Percentiles rank a stretch among this genome's conserved stretches.
Conservation (phyloP, 768 basidiomycete genomes). For the Pisolithus marmoratus region DNA sequence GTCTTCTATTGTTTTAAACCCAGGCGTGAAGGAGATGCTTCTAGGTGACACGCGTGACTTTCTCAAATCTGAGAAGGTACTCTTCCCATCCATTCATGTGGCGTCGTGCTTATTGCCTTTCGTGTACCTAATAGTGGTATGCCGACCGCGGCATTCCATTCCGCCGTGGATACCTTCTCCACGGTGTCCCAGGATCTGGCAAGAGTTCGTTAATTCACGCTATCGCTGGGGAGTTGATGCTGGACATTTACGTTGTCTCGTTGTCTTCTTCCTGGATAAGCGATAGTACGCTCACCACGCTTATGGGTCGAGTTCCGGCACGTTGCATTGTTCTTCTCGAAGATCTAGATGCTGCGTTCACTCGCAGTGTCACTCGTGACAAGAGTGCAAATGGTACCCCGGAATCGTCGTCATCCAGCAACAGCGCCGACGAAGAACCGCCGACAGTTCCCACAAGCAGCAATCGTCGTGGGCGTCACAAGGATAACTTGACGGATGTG, state of each 20-base stretch:
- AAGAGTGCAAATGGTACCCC: conserved; percentile 44
- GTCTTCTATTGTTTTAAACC: conserved; percentile 80
- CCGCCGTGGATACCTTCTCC: conserved; percentile 80
- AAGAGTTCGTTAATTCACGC: conserved; percentile 86
- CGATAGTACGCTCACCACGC: conserved; percentile 76
- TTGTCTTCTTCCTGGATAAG: conserved; percentile 84
- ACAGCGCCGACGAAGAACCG: conserved; percentile 30
- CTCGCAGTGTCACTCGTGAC: conserved; percentile 66
- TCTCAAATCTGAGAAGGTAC: conserved; percentile 74
- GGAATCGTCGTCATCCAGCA: conserved; percentile 28
- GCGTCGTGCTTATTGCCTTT: background rate
- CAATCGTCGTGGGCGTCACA: conserved; percentile 40
- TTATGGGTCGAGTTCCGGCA: conserved; percentile 84
- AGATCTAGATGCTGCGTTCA: conserved; percentile 87
- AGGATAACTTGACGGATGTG: conserved; percentile 64
- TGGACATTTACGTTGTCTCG: conserved; percentile 90
- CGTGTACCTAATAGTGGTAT: conserved; percentile 57
- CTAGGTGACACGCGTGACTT: conserved; percentile 79
- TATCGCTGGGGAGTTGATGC: conserved; percentile 81
- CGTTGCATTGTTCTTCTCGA: conserved; percentile 85
- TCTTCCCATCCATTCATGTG: conserved; percentile 6
- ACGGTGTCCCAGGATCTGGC: conserved; percentile 81
- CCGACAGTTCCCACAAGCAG: conserved; percentile 31
- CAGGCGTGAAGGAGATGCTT: conserved; percentile 87
- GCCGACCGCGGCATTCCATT: conserved; percentile 91